Conservation (phyloP, 805 yeast species). For the Saccharomycopsis javanensis region DNA sequence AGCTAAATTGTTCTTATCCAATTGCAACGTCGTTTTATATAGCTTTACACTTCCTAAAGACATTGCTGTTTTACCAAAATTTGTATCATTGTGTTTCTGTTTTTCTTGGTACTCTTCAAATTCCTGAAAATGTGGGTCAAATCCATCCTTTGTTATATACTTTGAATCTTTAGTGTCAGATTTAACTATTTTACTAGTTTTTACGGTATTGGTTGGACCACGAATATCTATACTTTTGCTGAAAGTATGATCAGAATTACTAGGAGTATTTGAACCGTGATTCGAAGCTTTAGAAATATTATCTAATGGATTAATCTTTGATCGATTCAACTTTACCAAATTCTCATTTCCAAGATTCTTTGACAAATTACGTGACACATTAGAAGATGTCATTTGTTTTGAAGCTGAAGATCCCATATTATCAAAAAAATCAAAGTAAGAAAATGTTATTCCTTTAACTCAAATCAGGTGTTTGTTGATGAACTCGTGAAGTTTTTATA, state of each 20-base stretch:
- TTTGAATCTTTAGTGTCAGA: background rate
- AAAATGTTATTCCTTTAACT: no score
- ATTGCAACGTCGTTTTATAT: conserved; percentile 4
- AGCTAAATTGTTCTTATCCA: conserved; percentile 15
- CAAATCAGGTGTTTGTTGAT: no score
- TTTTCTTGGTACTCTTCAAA: background rate
- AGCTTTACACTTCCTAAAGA: conserved; percentile 15
- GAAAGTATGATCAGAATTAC: background rate
- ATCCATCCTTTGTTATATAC: conserved; percentile 13
- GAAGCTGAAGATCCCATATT: conserved; percentile 18
- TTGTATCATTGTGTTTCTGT: background rate
- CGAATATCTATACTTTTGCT: background rate
- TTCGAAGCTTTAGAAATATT: background rate
- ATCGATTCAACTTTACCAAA: conserved; percentile 1
- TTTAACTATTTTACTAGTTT: background rate
- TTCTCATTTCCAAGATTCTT: conserved; percentile 5
- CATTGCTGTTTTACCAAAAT: conserved; percentile 11
- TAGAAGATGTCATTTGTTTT: conserved; percentile 3
- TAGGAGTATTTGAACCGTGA: background rate
- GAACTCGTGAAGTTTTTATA: no score
- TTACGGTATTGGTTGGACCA: background rate
- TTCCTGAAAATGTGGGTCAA: conserved; percentile 12
- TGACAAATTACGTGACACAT: conserved; percentile 3
- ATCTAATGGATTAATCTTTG: conserved; percentile 8
- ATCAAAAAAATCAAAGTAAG: background rate